phyloP scores from a whole-genome alignment of 202 grass and related monocot genomes.

The Tripidium arundinaceum region DNA sequence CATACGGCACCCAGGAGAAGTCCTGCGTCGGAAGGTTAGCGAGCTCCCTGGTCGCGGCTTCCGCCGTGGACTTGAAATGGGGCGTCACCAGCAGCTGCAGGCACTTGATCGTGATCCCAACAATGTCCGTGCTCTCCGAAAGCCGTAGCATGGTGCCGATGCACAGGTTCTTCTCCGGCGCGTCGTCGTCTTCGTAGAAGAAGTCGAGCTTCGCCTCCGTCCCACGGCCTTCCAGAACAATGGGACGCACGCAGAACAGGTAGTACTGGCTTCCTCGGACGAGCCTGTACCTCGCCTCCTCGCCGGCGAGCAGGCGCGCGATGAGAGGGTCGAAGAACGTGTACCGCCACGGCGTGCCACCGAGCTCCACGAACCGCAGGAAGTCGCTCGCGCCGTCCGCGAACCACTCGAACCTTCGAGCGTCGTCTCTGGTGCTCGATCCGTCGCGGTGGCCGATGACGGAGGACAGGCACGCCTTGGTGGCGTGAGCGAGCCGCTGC shows the following conservation, averaged over 20 bases:
- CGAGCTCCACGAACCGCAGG: conserved; percentile 20
- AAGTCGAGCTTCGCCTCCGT: conserved; percentile 21
- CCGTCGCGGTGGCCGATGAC: background rate
- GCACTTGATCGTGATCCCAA: conserved; percentile 1
- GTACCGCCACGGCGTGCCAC: background rate
- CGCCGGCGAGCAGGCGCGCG: conserved; percentile 4
- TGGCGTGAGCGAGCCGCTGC: background rate
- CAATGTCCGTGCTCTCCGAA: conserved; percentile 22
- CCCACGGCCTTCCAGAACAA: background rate
- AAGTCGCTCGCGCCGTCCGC: background rate
- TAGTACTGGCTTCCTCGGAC: background rate
- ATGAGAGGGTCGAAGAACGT: conserved; percentile 23
- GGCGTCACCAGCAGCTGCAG: background rate
- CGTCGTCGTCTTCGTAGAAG: background rate
- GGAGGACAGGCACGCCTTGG: background rate
- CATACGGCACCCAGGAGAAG: conserved; percentile 4
- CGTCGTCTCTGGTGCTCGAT: background rate
- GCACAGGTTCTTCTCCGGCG: background rate
- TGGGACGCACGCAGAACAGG: background rate
- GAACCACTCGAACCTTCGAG: conserved; percentile 12
- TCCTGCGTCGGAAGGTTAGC: conserved; percentile 11
- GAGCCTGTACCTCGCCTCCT: background rate
- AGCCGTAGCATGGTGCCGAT: background rate
- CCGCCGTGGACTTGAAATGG: background rate
- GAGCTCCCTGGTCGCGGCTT: background rate